Percentiles rank a stretch among this genome's conserved stretches.
Conservation (phyloP, 768 basidiomycete genomes). For the Russula vinacea region DNA sequence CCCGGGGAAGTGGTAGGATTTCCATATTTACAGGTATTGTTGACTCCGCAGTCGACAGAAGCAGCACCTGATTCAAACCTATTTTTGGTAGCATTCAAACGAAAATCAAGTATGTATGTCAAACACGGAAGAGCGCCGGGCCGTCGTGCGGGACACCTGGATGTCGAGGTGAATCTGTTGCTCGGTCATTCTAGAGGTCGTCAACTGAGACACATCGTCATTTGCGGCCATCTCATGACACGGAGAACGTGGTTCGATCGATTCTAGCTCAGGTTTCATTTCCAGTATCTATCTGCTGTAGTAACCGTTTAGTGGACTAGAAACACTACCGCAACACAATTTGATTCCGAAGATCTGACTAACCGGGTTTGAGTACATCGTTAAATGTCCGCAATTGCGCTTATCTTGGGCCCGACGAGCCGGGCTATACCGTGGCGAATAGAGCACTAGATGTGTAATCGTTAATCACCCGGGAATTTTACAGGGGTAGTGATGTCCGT, state of each 20-base stretch:
- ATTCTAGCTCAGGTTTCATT: not conserved
- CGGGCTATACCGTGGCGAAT: not conserved
- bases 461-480: not conserved
- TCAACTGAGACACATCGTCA: not conserved
- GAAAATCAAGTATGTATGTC: not conserved
- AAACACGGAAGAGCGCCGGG: not conserved
- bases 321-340: not conserved
- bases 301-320: too few species aligned
- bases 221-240: not conserved
- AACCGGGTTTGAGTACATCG: not conserved
- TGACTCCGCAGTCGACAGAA: not conserved
- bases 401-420: not conserved
- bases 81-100: too few species aligned
- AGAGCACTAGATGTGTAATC: not conserved
- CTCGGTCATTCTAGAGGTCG: not conserved
- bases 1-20: not conserved
- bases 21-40: not conserved
- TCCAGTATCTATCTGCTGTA: not conserved
- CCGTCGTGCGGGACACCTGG: not conserved
- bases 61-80: too few species aligned
- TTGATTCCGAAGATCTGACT: not conserved
- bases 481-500: too few species aligned
- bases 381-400: not conserved
- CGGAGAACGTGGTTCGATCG: not conserved
- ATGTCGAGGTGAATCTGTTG: not conserved